A percentile compares a stretch with the other conserved stretches of the same genome.
Conservation (phyloP, 441 rosid species). For the Rhodomyrtus psidioides region DNA sequence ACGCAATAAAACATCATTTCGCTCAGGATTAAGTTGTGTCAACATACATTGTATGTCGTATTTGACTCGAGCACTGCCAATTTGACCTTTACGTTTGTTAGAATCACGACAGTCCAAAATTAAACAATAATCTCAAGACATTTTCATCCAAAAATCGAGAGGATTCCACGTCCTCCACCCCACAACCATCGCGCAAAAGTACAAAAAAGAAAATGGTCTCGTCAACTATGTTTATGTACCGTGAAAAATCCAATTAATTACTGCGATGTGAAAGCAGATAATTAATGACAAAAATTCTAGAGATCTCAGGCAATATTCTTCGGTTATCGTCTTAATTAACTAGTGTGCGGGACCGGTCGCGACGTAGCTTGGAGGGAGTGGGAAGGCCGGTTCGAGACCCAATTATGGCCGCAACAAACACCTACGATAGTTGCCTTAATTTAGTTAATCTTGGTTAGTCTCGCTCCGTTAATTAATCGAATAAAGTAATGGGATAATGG, state of each 20-base stretch:
- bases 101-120: background rate
- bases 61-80: background rate
- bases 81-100: background rate
- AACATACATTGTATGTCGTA: background rate
- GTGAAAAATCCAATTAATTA: background rate
- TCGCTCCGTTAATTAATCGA: background rate
- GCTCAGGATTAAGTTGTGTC: background rate
- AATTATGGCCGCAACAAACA: background rate
- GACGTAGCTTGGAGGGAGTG: background rate
- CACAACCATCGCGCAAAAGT: background rate
- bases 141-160: background rate
- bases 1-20: background rate
- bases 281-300: background rate
- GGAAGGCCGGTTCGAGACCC: background rate
- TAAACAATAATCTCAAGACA: background rate
- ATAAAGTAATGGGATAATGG: background rate
- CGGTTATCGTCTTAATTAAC: background rate
- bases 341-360: background rate
- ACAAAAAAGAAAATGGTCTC: background rate
- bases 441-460: background rate
- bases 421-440: background rate
- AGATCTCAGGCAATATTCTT: background rate
- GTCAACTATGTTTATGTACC: background rate
- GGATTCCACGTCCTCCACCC: background rate
- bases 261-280: background rate